Percentiles rank a stretch among this genome's conserved stretches.
Conservation (phyloP, 306 rosid genomes). For the Corylus americana region DNA sequence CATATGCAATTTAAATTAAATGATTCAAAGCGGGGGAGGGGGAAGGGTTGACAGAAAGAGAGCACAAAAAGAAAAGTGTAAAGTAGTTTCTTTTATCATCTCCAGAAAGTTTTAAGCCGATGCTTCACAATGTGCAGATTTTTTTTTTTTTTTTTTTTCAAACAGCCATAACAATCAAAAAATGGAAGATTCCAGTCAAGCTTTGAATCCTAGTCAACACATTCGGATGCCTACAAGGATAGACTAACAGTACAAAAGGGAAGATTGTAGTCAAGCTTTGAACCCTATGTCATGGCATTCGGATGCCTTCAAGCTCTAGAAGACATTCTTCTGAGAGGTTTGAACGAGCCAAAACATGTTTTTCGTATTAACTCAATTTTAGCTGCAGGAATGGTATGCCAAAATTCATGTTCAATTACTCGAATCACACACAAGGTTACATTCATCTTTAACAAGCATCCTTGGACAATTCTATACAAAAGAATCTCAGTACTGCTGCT, state of each 20-base stretch:
- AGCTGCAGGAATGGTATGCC: neutral
- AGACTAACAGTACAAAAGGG: too few species aligned
- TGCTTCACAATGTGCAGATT: too few species aligned
- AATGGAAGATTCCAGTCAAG: neutral
- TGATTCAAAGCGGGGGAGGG: neutral
- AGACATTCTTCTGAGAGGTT: neutral
- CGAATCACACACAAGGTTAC: neutral
- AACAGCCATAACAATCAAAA: neutral
- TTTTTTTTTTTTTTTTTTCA: neutral
- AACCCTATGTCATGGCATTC: neutral
- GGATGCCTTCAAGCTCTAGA: neutral
- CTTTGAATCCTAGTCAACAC: neutral
- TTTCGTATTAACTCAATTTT: neutral
- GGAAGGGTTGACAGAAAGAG: too few species aligned
- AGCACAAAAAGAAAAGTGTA: too few species aligned
- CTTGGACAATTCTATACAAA: constrained; percentile 16
- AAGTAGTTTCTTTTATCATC: too few species aligned
- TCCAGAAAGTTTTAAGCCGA: too few species aligned
- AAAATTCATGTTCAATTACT: neutral
- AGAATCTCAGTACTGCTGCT: neutral
- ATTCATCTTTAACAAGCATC: neutral
- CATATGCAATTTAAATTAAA: neutral
- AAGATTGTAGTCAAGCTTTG: neutral
- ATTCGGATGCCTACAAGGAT: neutral
- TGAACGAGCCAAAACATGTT: constrained; percentile 1